A percentile compares a stretch with the other conserved stretches of the same genome.
Evolutionary conservation across 768 basidiomycete species (phyloP).

Genomic region (Exsudoporus frostii): DNA sequence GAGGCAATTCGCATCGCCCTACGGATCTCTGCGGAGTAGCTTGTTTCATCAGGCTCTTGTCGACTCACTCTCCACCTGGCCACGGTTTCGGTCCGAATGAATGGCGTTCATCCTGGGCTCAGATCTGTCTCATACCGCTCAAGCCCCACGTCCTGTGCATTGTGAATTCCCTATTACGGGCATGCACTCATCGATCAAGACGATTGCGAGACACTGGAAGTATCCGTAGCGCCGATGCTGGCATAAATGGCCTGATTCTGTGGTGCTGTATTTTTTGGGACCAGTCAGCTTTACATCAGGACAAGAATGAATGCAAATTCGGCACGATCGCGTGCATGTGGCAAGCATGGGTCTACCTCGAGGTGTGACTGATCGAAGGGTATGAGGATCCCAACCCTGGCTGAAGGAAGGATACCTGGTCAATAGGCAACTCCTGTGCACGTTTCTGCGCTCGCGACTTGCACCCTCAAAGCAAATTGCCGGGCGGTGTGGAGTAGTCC

Average conservation of each 20-base stretch:
- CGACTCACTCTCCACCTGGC: slow-evolving; percentile 7
- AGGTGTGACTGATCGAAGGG: slow-evolving; percentile 34
- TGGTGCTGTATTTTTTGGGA: slow-evolving; percentile 18
- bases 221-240: slow-evolving; percentile 20
- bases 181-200: slow-evolving; percentile 15
- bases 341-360: slow-evolving; percentile 33
- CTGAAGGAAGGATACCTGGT: slow-evolving; percentile 7
- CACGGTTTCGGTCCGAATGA: slow-evolving; percentile 15
- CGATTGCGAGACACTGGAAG: slow-evolving; percentile 15
- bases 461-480: slow-evolving; percentile 22
- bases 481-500: slow-evolving; percentile 24
- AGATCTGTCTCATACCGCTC: slow-evolving; percentile 18
- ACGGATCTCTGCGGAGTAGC: slow-evolving; percentile 16
- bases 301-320: slow-evolving; percentile 32
- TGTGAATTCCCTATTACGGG: slow-evolving; percentile 18
- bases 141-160: slow-evolving; percentile 31
- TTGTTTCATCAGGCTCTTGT: slow-evolving; percentile 11
- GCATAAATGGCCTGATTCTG: slow-evolving; percentile 23
- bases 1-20: slow-evolving; percentile 11
- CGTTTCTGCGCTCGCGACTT: slow-evolving; percentile 10
- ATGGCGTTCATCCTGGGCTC: slow-evolving; percentile 17
- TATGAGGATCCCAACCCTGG: slow-evolving; percentile 30
- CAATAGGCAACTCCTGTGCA: slow-evolving; percentile 21
- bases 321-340: slow-evolving; percentile 30
- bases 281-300: slow-evolving; percentile 20